A percentile compares a stretch with the other conserved stretches of the same genome.
Conservation (phyloP, 495 filamentous ascomycete species). For the Aeminium ludgeri region DNA sequence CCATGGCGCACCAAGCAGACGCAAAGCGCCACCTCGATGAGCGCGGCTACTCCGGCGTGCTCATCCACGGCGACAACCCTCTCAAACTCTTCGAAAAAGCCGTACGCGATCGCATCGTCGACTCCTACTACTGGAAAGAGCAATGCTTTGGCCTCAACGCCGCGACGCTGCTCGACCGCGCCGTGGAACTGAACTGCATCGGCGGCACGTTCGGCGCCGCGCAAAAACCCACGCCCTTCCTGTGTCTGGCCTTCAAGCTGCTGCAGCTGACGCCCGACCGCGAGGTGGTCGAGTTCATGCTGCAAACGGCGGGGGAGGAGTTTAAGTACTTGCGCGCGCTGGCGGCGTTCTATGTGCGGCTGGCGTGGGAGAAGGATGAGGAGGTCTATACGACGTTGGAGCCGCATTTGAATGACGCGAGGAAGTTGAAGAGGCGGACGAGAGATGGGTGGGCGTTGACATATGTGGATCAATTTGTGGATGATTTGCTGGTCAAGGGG, state of each 20-base stretch:
- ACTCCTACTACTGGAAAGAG: constrained; percentile 95
- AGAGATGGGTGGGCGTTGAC: constrained; percentile 56
- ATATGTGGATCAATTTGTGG: constrained; percentile 83
- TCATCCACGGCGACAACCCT: constrained; percentile 69
- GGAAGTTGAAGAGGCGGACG: constrained; percentile 64
- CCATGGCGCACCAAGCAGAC: constrained; percentile 29
- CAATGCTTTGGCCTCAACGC: constrained; percentile 94
- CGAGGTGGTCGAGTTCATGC: constrained; percentile 65
- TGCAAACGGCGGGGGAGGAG: constrained; percentile 26
- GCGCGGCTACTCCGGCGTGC: constrained; percentile 40
- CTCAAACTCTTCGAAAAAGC: constrained; percentile 81
- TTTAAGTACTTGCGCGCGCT: constrained; percentile 64
- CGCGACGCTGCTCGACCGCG: constrained; percentile 75
- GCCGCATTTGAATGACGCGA: constrained; percentile 61
- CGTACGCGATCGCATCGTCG: constrained; percentile 83
- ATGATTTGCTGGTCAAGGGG: constrained; percentile 78
- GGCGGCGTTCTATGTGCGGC: constrained; percentile 79
- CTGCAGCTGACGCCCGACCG: constrained; percentile 68
- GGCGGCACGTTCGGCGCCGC: constrained; percentile 71
- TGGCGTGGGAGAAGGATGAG: constrained; percentile 60
- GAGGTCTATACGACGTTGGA: constrained; percentile 70
- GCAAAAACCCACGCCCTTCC: constrained; percentile 78
- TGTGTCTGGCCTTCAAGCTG: constrained; percentile 90
- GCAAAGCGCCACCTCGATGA: constrained; percentile 30
- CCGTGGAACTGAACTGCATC: constrained; percentile 62